Percentiles rank a stretch among this genome's conserved stretches.
These are phyloP conservation scores for Beauveria sp. DNA, from an alignment of 2,329 filamentous ascomycete genomes.

Conservation along the genomic window DNA sequence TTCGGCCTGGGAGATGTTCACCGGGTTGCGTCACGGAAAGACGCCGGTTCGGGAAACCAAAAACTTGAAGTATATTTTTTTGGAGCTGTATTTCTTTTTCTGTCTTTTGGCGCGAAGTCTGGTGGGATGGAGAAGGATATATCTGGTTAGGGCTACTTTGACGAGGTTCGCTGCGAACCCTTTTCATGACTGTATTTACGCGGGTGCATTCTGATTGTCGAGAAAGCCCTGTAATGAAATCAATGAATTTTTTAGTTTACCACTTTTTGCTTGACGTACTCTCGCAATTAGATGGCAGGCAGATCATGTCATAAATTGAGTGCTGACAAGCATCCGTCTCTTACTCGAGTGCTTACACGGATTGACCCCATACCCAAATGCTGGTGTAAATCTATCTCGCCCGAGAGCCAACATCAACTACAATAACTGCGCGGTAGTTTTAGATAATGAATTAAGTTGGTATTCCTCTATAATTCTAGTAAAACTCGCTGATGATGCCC, in stretches of 20 bases:
- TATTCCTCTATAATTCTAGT: background rate
- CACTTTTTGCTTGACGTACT: background rate
- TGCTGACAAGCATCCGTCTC: background rate
- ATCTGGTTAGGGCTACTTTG: slow-evolving; percentile 4
- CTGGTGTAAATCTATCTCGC: no score
- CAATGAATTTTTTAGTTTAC: slow-evolving; percentile 19
- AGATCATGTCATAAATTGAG: no score
- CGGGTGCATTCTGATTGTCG: slow-evolving; percentile 17
- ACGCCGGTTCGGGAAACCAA: background rate
- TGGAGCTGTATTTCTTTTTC: background rate
- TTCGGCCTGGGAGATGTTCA: slow-evolving; percentile 1
- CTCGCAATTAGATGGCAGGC: no score
- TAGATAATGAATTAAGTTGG: background rate
- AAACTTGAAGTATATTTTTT: background rate
- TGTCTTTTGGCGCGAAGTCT: slow-evolving; percentile 2
- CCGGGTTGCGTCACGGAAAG: background rate
- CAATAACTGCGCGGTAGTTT: no score
- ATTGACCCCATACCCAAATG: no score
- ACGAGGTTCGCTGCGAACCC: background rate
- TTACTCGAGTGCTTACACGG: no score
- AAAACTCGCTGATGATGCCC: background rate
- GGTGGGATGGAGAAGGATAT: slow-evolving; percentile 6
- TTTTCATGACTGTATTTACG: slow-evolving; percentile 19
- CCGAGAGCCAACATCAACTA: background rate
- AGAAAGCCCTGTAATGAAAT: slow-evolving; percentile 21